phyloP scores from a whole-genome alignment of 345 rosid genomes.

The Citrus sp. region DNA sequence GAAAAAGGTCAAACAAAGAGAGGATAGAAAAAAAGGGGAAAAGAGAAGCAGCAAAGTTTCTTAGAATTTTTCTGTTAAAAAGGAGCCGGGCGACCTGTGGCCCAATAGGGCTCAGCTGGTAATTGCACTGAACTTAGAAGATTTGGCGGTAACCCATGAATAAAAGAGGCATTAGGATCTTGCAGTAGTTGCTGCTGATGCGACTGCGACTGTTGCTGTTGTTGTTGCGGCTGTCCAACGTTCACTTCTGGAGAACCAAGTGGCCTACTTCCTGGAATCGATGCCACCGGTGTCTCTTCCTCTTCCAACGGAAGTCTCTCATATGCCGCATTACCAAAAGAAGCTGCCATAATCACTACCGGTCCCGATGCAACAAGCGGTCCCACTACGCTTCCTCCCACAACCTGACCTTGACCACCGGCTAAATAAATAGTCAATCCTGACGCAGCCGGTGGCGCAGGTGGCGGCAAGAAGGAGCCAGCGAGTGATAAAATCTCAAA shows the following conservation, averaged over 20 bases:
- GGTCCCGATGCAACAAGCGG: conserved; percentile 84
- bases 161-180: conserved; percentile 55
- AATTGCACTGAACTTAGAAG: conserved; percentile 74
- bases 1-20: conserved; percentile 13
- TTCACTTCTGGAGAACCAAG: conserved; percentile 37
- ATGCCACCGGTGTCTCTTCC: conserved; percentile 40
- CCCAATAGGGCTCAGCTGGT: conserved; percentile 77
- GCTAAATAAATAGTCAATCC: conserved; percentile 83
- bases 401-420: conserved; percentile 97
- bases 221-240: conserved; percentile 15
- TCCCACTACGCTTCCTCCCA: conserved; percentile 88
- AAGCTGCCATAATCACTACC: conserved; percentile 91
- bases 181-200: conserved; percentile 65
- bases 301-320: conserved; percentile 84
- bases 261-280: conserved; percentile 30
- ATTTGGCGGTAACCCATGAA: conserved; percentile 79
- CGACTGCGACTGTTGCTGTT: conserved; percentile 18
- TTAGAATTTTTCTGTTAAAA: conserved; percentile 20
- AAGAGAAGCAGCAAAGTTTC: conserved; percentile 5
- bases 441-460: conserved; percentile 89
- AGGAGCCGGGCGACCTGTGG: conserved; percentile 50
- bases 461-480: conserved; percentile 90
- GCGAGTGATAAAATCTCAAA: conserved; percentile 89
- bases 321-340: conserved; percentile 98
- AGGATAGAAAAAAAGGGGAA: not conserved